Evolutionary conservation across 176 grass and related monocot genomes (phyloP).

Genomic region (Sorghum bicolor): Sorghum_bicolor_NCBIv3 NC_012876.2:60187001-60187500

Average conservation of each 20-base stretch:
- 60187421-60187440: background rate
- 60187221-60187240: background rate
- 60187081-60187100: no score
- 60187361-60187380: background rate
- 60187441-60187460: background rate
- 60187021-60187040: no score
- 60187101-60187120: no score
- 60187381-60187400: background rate
- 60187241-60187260: background rate
- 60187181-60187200: background rate
- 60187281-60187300: background rate
- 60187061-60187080: no score
- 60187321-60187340: background rate
- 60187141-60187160: no score
- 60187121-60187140: no score
- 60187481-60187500: background rate
- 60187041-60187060: no score
- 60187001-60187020: no score
- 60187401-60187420: background rate
- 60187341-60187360: background rate
- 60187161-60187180: no score
- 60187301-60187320: background rate
- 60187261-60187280: background rate
- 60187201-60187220: background rate
- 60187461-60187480: background rate